Conservation (phyloP, 495 filamentous ascomycete species). For the Aspergillus ostianus region DNA sequence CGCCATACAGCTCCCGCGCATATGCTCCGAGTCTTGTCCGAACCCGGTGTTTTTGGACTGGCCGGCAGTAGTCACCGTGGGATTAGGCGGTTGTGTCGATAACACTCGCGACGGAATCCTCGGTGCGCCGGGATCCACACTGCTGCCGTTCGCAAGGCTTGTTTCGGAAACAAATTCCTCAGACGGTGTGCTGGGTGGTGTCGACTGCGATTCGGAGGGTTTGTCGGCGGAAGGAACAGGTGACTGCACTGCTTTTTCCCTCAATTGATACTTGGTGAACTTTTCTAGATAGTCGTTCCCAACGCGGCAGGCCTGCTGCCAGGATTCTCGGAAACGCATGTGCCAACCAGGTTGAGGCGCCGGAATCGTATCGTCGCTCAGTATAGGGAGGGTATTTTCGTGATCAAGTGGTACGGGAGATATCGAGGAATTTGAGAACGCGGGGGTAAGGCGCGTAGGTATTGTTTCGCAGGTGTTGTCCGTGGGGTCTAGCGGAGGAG, state of each 20-base stretch:
- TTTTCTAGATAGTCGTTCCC: slow-evolving; percentile 17
- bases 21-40: slow-evolving; percentile 27
- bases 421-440: slow-evolving; percentile 18
- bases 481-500: slow-evolving; percentile 15
- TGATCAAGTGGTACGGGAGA: slow-evolving; percentile 14
- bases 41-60: slow-evolving; percentile 28
- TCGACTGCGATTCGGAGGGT: not conserved
- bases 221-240: not conserved
- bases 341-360: not conserved
- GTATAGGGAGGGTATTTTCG: slow-evolving; percentile 3
- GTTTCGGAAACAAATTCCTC: slow-evolving; percentile 1
- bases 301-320: slow-evolving; percentile 38
- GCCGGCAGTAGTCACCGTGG: slow-evolving; percentile 17
- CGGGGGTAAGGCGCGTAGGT: slow-evolving; percentile 13
- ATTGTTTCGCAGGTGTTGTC: not conserved
- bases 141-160: slow-evolving; percentile 7
- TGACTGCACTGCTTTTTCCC: not conserved
- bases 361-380: slow-evolving; percentile 3
- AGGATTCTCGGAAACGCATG: slow-evolving; percentile 17
- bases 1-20: slow-evolving; percentile 44
- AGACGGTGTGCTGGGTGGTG: not conserved
- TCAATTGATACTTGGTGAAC: slow-evolving; percentile 1
- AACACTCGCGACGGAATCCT: not conserved
- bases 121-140: not conserved
- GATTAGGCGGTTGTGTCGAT: slow-evolving; percentile 3